These are phyloP conservation scores for Tephrocybe sp. DNA, from an alignment of 768 basidiomycete genomes.

Conservation along the genomic window DNA sequence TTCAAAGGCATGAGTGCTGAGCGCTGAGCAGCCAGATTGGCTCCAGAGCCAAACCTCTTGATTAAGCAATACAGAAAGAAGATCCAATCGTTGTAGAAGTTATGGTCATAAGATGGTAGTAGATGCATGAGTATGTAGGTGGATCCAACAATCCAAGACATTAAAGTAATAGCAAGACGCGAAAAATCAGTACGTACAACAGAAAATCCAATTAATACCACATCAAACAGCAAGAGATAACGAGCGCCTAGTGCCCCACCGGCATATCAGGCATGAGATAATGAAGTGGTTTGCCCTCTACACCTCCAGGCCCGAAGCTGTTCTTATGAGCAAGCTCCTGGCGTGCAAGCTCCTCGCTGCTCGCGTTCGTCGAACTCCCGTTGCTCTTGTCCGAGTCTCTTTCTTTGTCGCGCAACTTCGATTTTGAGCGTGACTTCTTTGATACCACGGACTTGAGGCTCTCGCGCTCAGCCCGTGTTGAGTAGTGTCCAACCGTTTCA, in stretches of 20 bases:
- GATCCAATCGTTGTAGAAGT: too few species aligned
- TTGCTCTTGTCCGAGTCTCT: conserved; percentile 4
- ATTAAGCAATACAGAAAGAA: too few species aligned
- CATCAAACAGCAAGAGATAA: not conserved
- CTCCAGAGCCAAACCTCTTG: too few species aligned
- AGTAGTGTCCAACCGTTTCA: conserved; percentile 15
- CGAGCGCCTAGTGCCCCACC: not conserved
- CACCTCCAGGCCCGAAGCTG: conserved; percentile 22
- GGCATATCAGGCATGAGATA: conserved; percentile 26
- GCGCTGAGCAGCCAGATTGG: too few species aligned
- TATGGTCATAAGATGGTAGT: not conserved
- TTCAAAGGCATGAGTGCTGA: too few species aligned
- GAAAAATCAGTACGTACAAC: not conserved
- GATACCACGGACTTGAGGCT: conserved; percentile 9
- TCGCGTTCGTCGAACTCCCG: conserved; percentile 9
- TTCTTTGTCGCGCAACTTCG: conserved; percentile 2
- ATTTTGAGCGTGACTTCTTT: conserved; percentile 8
- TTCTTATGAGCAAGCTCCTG: conserved; percentile 19
- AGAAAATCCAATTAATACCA: not conserved
- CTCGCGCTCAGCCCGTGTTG: conserved; percentile 16
- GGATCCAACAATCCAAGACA: conserved; percentile 7
- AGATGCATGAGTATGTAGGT: not conserved
- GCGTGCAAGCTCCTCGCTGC: conserved; percentile 6
- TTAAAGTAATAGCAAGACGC: not conserved
- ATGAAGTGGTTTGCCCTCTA: conserved; percentile 21